Evolutionary conservation across 169 alveolate species (phyloP).

Genomic region (Fabrea salina): DNA sequence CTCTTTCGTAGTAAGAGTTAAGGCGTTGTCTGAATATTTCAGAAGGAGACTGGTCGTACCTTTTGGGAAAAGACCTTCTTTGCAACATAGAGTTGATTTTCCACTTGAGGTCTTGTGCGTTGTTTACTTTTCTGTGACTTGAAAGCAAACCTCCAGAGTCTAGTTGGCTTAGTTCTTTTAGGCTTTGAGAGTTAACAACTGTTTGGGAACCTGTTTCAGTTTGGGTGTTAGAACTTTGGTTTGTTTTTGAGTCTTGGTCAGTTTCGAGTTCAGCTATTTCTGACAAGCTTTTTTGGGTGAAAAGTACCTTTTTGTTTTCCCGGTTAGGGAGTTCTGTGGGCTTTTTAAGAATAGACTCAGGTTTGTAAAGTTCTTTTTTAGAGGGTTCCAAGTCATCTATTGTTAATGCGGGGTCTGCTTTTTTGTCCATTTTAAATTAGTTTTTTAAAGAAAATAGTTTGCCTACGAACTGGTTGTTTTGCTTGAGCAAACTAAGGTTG

Average conservation of each 20-base stretch:
- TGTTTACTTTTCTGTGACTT: background rate
- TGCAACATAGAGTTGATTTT: background rate
- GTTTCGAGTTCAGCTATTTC: too few species aligned
- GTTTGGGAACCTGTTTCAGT: too few species aligned
- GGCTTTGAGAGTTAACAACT: too few species aligned
- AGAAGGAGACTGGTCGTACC: background rate
- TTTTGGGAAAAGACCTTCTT: background rate
- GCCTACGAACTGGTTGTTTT: background rate
- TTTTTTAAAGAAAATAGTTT: background rate
- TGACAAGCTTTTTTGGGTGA: too few species aligned
- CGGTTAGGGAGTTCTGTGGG: too few species aligned
- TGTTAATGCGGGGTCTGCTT: constrained; percentile 19
- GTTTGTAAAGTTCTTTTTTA: too few species aligned
- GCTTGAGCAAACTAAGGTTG: background rate
- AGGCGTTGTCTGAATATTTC: constrained; percentile 17
- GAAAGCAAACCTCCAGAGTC: constrained; percentile 18
- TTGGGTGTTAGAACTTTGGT: too few species aligned
- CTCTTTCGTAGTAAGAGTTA: background rate
- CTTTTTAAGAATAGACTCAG: too few species aligned
- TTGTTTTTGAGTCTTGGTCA: too few species aligned
- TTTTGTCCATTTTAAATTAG: background rate
- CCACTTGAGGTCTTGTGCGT: background rate
- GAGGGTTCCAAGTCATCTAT: constrained; percentile 11
- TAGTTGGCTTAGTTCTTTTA: too few species aligned
- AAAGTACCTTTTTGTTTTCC: too few species aligned